Evolutionary conservation across 495 filamentous ascomycete genomes (phyloP).

Genomic region (Neurospora sp.): DNA sequence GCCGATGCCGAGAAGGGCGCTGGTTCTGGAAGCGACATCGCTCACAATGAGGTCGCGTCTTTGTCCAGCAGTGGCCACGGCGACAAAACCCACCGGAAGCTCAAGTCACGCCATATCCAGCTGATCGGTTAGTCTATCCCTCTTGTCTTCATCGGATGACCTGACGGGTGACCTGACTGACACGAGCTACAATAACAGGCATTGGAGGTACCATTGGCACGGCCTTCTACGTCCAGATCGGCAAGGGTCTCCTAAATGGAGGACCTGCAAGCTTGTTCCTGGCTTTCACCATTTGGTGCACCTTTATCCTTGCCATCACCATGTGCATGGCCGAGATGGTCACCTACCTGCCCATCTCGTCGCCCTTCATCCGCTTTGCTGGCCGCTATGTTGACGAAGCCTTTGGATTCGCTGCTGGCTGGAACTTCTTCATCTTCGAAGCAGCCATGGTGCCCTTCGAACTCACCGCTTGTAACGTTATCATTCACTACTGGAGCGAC

Average conservation of each 20-base stretch:
- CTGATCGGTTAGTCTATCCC: slow-evolving; percentile 31
- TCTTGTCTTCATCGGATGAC: not conserved
- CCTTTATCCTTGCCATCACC: slow-evolving; percentile 60
- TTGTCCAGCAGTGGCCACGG: not conserved
- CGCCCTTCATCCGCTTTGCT: slow-evolving; percentile 75
- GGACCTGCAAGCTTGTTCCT: slow-evolving; percentile 69
- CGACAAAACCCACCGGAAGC: slow-evolving; percentile 30
- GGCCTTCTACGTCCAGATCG: slow-evolving; percentile 45
- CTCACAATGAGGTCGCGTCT: not conserved
- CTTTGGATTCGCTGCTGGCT: slow-evolving; percentile 58
- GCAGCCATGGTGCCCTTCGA: slow-evolving; percentile 62
- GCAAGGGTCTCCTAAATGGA: slow-evolving; percentile 53
- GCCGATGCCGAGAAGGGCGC: slow-evolving; percentile 8
- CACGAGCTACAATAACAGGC: slow-evolving; percentile 35
- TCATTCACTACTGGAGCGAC: slow-evolving; percentile 60
- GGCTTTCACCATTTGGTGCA: slow-evolving; percentile 64
- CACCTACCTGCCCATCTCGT: slow-evolving; percentile 69
- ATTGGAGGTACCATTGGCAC: slow-evolving; percentile 50
- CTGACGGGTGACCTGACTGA: not conserved
- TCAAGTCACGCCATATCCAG: slow-evolving; percentile 42
- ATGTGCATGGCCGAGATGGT: slow-evolving; percentile 69
- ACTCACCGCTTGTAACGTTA: slow-evolving; percentile 56
- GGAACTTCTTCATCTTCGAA: slow-evolving; percentile 67
- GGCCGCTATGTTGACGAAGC: slow-evolving; percentile 68
- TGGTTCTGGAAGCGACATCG: not conserved